Evolutionary conservation across 768 basidiomycete genomes (phyloP), one percentile per base, ranked within the genome.

Genomic region (Dentipellis fragilis): DNA sequence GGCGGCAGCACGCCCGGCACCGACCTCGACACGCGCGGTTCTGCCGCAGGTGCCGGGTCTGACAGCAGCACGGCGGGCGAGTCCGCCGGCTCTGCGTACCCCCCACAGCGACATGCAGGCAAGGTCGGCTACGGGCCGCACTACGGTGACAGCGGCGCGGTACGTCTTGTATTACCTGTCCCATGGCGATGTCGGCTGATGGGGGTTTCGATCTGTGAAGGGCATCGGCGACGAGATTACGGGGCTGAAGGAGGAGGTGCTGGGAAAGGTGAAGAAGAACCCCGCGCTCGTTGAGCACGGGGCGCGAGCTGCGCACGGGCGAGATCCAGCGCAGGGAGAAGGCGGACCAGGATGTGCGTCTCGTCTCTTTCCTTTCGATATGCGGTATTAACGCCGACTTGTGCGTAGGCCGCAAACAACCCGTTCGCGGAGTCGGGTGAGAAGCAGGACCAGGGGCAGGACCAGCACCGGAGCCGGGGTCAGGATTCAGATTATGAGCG

Each of bases 81-180:
- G n/a, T n/a, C n/a, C n/a, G n/a, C n/a, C n/a, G n/a, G n/a, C 29
- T 29, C 29, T 17, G 42, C 11, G 16, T 66, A 71, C 53, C 73
- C 76, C 1, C 66, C 66, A 19, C 75, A 77, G 59, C 60, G 59
- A 47, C 76, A 78, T 52, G 72, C 75, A 0, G 77, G 76, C 10
- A 67, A 71, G 0, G 65, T 71, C 5, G 75, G 77, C n/a, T 57
- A 69, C 12, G 74, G 74, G 11, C 72, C 70, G 8, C 67, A 72
- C 11, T 72, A 69, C 48, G 64, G 59, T 11, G 16, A 6, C 2
- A 49, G 61, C 12, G 67, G 64, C 47, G 62, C 64, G 23, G 74
- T 74, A 48, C 49, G 68, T 65, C 5, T 10, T 22, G 7, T 8
- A n/a, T 21, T 45, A 17, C 42, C 36, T 12, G 14, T 23, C 9